Evolutionary conservation across 805 yeast genomes (phyloP).

Genomic region (Kodamaea hsintzibuensis): DNA sequence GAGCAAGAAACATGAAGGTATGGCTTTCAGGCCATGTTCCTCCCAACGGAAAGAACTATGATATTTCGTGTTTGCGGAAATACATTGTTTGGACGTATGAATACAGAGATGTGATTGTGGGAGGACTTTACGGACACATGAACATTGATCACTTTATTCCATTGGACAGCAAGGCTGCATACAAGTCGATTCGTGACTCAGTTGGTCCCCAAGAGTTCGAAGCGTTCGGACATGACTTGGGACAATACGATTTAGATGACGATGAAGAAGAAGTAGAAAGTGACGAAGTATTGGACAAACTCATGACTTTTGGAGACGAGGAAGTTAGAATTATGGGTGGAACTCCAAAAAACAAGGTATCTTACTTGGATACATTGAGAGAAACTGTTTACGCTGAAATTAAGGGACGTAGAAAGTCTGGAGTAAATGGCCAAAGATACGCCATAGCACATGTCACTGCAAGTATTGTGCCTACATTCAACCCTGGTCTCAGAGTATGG

Average conservation of each 20-base stretch:
- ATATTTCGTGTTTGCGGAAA: constrained; percentile 69
- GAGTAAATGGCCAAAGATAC: constrained; percentile 56
- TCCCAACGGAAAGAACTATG: constrained; percentile 76
- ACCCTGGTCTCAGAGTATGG: constrained; percentile 83
- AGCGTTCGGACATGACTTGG: background rate
- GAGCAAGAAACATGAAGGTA: constrained; percentile 74
- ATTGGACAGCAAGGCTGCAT: constrained; percentile 67
- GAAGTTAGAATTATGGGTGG: constrained; percentile 53
- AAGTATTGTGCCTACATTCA: constrained; percentile 81
- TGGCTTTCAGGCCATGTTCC: constrained; percentile 92
- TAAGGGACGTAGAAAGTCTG: constrained; percentile 44
- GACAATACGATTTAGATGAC: constrained; percentile 18
- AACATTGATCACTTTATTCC: constrained; percentile 85
- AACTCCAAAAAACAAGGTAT: constrained; percentile 64
- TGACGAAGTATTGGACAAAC: constrained; percentile 4
- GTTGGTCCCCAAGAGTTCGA: constrained; percentile 1
- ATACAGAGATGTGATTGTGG: constrained; percentile 79
- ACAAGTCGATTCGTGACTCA: constrained; percentile 45
- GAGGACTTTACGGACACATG: constrained; percentile 88
- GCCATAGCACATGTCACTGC: constrained; percentile 69
- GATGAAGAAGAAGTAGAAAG: constrained; percentile 26
- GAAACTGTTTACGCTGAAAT: constrained; percentile 52
- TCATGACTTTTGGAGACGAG: constrained; percentile 13
- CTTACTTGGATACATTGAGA: constrained; percentile 59
- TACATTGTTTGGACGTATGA: constrained; percentile 81